phyloP scores from a whole-genome alignment of 2,329 filamentous ascomycete species.

The Endothia cerciana region DNA sequence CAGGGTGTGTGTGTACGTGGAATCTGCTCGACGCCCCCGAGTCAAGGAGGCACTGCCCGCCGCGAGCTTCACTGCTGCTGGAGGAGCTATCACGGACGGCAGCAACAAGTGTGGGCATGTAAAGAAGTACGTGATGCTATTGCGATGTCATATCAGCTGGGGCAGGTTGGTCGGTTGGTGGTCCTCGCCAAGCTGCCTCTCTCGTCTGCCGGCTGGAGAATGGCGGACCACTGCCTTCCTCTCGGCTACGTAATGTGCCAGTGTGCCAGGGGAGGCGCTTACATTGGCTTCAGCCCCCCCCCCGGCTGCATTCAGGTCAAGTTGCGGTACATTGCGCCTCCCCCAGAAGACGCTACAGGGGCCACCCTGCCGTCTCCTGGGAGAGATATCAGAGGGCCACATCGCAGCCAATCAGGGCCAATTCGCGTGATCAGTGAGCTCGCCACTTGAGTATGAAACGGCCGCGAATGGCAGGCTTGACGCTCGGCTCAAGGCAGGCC shows the following conservation, averaged over 20 bases:
- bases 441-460: background rate
- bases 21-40: too few relatives aligned
- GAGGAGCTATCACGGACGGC: too few relatives aligned
- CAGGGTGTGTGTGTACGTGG: too few relatives aligned
- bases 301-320: background rate
- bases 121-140: too few relatives aligned
- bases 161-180: too few relatives aligned
- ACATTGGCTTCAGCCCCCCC: background rate
- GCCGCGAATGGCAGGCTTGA: background rate
- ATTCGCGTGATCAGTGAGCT: background rate
- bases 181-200: background rate
- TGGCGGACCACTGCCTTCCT: background rate
- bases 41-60: too few relatives aligned
- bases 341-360: background rate
- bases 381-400: background rate
- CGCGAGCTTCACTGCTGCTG: too few relatives aligned
- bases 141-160: too few relatives aligned
- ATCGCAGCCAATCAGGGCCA: background rate
- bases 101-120: too few relatives aligned
- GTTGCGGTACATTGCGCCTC: constrained; percentile 1
- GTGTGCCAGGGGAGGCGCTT: background rate
- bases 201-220: background rate
- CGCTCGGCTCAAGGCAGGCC: too few relatives aligned
- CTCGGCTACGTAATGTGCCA: constrained; percentile 5
- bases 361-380: background rate